A percentile compares a stretch with the other conserved stretches of the same genome.
Evolutionary conservation across 2,329 filamentous ascomycete genomes (phyloP).

Genomic region (Paracorniculantispora psalliotae): DNA sequence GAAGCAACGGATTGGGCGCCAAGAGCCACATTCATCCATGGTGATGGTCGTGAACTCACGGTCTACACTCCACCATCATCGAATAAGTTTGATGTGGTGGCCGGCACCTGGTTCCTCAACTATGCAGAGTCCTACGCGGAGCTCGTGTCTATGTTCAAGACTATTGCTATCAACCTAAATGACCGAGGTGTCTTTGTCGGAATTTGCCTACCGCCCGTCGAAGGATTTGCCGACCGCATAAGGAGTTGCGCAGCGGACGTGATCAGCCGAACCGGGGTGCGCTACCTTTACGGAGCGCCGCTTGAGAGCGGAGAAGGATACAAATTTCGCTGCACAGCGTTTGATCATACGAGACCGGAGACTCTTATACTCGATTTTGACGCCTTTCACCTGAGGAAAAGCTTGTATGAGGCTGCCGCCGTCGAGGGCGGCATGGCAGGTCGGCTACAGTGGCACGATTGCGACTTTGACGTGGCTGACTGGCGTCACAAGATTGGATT

Average conservation of each 20-base stretch:
- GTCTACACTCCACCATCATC: background rate
- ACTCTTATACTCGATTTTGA: background rate
- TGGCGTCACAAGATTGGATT: background rate
- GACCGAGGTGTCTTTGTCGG: conserved; percentile 14
- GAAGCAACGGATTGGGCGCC: background rate
- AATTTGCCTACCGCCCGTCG: conserved; percentile 4
- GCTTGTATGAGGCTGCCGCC: conserved; percentile 13
- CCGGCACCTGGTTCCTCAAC: conserved; percentile 16
- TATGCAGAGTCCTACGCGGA: conserved; percentile 3
- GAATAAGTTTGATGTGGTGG: conserved; percentile 3
- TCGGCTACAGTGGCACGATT: background rate
- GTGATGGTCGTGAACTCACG: background rate
- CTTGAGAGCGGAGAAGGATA: background rate
- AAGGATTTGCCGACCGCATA: background rate
- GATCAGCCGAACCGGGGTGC: background rate
- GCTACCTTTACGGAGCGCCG: background rate
- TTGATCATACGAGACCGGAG: background rate
- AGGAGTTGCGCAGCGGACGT: background rate
- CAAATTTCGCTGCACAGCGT: background rate
- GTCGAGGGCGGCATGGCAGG: conserved; percentile 8
- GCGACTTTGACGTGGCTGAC: background rate
- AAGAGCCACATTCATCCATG: background rate
- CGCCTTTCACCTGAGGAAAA: conserved; percentile 13
- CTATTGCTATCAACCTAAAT: conserved; percentile 13
- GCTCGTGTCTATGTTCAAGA: conserved; percentile 13